Evolutionary conservation across 768 basidiomycete genomes (phyloP).

Genomic region (Trametes maxima): DNA sequence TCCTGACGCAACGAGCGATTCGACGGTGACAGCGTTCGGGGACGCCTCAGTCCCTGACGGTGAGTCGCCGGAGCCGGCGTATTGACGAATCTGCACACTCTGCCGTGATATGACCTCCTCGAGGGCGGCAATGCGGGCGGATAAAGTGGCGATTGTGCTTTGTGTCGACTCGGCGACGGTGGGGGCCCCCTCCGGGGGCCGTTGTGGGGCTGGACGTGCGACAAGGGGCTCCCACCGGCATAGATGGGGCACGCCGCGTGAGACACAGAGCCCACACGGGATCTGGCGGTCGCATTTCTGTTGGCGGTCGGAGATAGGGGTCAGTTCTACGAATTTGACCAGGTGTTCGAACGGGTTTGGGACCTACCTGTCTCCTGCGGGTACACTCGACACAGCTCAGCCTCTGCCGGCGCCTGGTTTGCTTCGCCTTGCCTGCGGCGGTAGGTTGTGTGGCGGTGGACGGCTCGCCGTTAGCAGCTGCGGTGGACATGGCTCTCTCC

Average conservation of each 20-base stretch:
- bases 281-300: conserved; percentile 51
- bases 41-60: background rate
- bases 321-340: conserved; percentile 6
- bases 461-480: background rate
- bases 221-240: conserved; percentile 36
- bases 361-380: conserved; percentile 53
- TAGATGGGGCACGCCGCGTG: conserved; percentile 33
- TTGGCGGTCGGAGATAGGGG: conserved; percentile 4
- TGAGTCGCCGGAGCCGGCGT: conserved; percentile 23
- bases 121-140: conserved; percentile 28
- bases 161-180: conserved; percentile 5
- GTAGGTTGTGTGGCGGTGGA: background rate
- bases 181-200: conserved; percentile 26
- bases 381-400: conserved; percentile 60
- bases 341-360: background rate
- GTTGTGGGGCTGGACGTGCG: conserved; percentile 31
- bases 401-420: conserved; percentile 50
- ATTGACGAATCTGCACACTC: background rate
- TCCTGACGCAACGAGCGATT: background rate
- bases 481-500: too few relatives aligned
- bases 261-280: conserved; percentile 35
- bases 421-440: conserved; percentile 45
- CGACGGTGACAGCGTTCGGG: conserved; percentile 1
- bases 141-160: conserved; percentile 27
- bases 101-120: conserved; percentile 26